A percentile compares a stretch with the other conserved stretches of the same genome.
Conservation (phyloP, 345 rosid genomes). For the Eucalyptus rudis region DNA sequence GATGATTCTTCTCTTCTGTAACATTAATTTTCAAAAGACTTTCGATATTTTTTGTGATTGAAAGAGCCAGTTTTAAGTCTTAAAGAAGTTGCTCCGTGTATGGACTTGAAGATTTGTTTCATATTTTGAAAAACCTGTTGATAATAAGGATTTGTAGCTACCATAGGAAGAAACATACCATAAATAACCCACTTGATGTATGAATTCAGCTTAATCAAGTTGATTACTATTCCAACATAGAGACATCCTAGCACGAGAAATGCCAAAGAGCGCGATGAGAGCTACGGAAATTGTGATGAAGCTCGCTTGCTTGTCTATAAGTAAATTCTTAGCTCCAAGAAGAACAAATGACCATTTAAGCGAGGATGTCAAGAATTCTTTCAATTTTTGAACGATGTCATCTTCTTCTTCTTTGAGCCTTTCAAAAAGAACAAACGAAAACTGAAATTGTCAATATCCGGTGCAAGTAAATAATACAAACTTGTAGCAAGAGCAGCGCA, state of each 20-base stretch:
- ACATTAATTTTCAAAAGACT: neutral
- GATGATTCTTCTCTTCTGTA: neutral
- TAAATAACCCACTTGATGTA: neutral
- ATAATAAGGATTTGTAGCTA: neutral
- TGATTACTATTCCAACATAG: fast-evolving
- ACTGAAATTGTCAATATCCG: no score
- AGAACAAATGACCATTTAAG: neutral
- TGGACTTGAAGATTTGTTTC: no score
- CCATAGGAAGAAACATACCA: neutral
- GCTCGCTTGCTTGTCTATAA: neutral
- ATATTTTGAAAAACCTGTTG: neutral
- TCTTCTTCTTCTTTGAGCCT: neutral
- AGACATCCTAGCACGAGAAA: no score
- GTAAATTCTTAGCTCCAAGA: neutral
- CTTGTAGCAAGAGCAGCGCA: no score
- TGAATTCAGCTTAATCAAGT: fast-evolving
- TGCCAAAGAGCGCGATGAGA: neutral
- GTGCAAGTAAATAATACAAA: no score
- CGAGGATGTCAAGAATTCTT: neutral
- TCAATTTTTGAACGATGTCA: no score
- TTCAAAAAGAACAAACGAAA: no score
- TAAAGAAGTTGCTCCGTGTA: neutral
- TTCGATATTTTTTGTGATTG: neutral
- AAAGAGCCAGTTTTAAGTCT: neutral
- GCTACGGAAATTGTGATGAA: neutral